phyloP scores from a whole-genome alignment of 441 rosid species.

The Adansonia rubrostipa region DNA sequence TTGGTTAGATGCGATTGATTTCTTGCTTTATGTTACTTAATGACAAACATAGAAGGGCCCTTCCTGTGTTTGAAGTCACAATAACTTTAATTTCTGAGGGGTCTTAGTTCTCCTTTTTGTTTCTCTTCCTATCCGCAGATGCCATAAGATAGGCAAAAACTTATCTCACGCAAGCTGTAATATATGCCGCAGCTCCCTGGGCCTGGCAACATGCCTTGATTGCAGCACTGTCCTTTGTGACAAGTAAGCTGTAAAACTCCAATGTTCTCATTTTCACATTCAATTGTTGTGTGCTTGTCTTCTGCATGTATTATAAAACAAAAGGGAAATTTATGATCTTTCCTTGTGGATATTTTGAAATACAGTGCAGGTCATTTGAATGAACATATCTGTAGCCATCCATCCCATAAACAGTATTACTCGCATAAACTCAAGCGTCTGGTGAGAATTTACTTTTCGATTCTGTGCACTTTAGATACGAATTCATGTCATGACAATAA shows the following conservation, averaged over 20 bases:
- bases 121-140: slow-evolving; percentile 47
- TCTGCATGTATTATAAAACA: not conserved
- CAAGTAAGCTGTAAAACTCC: slow-evolving; percentile 42
- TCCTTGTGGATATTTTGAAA: slow-evolving; percentile 24
- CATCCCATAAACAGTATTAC: slow-evolving; percentile 59
- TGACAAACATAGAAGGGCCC: not conserved
- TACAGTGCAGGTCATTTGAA: slow-evolving; percentile 78
- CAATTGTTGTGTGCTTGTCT: not conserved
- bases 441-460: slow-evolving; percentile 40
- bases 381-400: slow-evolving; percentile 52
- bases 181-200: slow-evolving; percentile 49
- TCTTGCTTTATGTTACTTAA: not conserved
- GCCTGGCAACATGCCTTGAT: slow-evolving; percentile 70
- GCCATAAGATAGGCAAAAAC: slow-evolving; percentile 56
- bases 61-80: not conserved
- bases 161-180: slow-evolving; percentile 54
- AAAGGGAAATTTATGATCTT: slow-evolving; percentile 11
- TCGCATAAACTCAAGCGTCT: slow-evolving; percentile 73
- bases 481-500: slow-evolving; percentile 12
- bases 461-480: not conserved
- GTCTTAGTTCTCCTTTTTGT: slow-evolving; percentile 4
- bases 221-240: slow-evolving; percentile 65
- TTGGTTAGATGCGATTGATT: not conserved
- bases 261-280: slow-evolving; percentile 11
- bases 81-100: not conserved